Evolutionary conservation across 1,139 yeast species (phyloP).

Genomic region (Candida sp.): DNA sequence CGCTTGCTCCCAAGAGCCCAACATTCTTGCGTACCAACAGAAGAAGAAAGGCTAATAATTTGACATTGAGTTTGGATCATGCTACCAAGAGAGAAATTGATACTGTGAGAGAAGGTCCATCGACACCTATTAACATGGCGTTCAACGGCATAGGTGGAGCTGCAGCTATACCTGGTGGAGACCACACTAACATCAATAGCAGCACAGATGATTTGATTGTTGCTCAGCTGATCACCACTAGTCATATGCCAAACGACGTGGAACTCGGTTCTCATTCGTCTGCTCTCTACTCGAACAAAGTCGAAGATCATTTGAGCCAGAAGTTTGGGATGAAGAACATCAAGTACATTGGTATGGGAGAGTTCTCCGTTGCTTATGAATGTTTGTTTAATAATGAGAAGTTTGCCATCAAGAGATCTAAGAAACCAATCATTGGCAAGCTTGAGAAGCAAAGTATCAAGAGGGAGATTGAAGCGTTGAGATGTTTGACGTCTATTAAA

Average conservation of each 20-base stretch:
- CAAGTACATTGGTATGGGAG: slow-evolving; percentile 78
- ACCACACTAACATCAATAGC: background rate
- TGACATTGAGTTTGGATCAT: slow-evolving; percentile 1
- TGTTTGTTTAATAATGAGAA: slow-evolving; percentile 66
- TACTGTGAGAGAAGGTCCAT: slow-evolving; percentile 24
- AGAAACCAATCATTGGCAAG: slow-evolving; percentile 51
- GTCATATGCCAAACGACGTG: slow-evolving; percentile 10
- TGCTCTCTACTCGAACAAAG: slow-evolving; percentile 18
- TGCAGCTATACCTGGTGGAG: background rate
- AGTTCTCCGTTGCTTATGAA: slow-evolving; percentile 87
- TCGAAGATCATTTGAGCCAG: slow-evolving; percentile 64
- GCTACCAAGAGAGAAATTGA: slow-evolving; percentile 1
- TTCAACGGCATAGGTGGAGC: too few species aligned
- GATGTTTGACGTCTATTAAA: slow-evolving; percentile 44
- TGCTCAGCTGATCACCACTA: slow-evolving; percentile 2
- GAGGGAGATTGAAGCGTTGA: slow-evolving; percentile 48
- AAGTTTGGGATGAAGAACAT: slow-evolving; percentile 73
- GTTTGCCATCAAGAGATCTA: slow-evolving; percentile 88
- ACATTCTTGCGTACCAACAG: background rate
- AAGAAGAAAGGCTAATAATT: background rate
- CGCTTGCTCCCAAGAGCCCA: background rate
- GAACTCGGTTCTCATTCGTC: slow-evolving; percentile 3
- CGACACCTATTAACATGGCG: slow-evolving; percentile 28
- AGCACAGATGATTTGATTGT: background rate
- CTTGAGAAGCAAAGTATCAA: slow-evolving; percentile 38